Evolutionary conservation across 2,329 filamentous ascomycete genomes (phyloP).

Genomic region (Metarhizium guizhouense): DNA sequence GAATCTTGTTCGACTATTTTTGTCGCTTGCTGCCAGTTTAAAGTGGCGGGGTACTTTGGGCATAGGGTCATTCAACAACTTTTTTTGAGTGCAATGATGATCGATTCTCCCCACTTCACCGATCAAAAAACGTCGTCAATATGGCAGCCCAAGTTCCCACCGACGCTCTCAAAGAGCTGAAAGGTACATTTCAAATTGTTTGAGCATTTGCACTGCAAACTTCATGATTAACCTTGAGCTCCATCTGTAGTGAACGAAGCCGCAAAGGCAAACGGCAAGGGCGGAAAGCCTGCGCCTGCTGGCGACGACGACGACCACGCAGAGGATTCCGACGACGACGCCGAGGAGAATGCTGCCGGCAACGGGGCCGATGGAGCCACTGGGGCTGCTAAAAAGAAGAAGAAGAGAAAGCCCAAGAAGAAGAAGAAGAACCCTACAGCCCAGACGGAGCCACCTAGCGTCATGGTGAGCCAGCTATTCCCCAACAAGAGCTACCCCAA

Average conservation of each 20-base stretch:
- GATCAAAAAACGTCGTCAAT: conserved; percentile 15
- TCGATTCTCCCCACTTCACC: neutral
- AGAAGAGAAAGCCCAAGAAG: conserved; percentile 79
- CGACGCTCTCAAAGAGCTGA: conserved; percentile 35
- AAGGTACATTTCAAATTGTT: conserved; percentile 18
- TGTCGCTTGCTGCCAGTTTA: neutral
- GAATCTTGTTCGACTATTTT: too few species aligned
- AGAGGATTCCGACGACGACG: conserved; percentile 45
- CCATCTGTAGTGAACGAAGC: conserved; percentile 28
- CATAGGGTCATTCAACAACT: neutral
- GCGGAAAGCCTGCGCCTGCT: conserved; percentile 28
- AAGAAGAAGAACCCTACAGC: conserved; percentile 68
- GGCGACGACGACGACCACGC: conserved; percentile 32
- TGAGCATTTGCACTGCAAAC: neutral
- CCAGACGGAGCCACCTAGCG: conserved; percentile 66
- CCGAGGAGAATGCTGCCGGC: conserved; percentile 32
- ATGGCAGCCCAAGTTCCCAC: conserved; percentile 35
- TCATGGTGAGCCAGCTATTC: conserved; percentile 64
- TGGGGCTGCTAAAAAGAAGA: conserved; percentile 34
- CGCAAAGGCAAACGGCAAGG: conserved; percentile 30
- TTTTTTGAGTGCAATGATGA: neutral
- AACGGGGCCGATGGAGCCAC: conserved; percentile 27
- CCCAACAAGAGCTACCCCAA: conserved; percentile 63
- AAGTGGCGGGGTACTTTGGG: neutral
- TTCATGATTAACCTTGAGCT: neutral